A percentile compares a stretch with the other conserved stretches of the same genome.
These are phyloP conservation scores for Penicillium sp. DNA, from an alignment of 2,329 filamentous ascomycete species.

Conservation along the genomic window DNA sequence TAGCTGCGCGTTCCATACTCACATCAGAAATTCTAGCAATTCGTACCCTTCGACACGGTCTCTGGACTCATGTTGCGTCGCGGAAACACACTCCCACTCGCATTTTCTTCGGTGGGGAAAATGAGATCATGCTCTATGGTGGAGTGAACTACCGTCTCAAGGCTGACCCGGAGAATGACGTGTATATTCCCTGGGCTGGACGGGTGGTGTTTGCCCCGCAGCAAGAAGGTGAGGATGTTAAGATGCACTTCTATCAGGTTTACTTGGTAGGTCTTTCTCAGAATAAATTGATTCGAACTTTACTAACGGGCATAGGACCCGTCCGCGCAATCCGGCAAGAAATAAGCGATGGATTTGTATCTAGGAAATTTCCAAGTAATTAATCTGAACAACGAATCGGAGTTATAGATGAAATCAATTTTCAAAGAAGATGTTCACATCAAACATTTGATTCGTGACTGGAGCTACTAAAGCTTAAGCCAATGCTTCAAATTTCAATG, in stretches of 20 bases:
- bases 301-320: slow-evolving; percentile 29
- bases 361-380: not conserved
- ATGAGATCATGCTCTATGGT: slow-evolving; percentile 41
- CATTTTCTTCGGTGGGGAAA: slow-evolving; percentile 33
- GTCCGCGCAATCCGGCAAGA: slow-evolving; percentile 35
- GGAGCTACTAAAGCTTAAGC: not conserved
- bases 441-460: not conserved
- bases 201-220: slow-evolving; percentile 34
- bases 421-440: not conserved
- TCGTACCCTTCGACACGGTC: slow-evolving; percentile 31
- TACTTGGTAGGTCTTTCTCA: slow-evolving; percentile 34
- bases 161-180: slow-evolving; percentile 29
- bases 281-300: not conserved
- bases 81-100: slow-evolving; percentile 32
- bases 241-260: slow-evolving; percentile 43
- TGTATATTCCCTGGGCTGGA: slow-evolving; percentile 40
- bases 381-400: not conserved
- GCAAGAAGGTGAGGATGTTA: slow-evolving; percentile 23
- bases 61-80: slow-evolving; percentile 38
- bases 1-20: not conserved
- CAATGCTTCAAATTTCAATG: not conserved
- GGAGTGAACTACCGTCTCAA: slow-evolving; percentile 37
- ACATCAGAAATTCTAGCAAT: slow-evolving; percentile 27
- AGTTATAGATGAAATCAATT: not conserved
- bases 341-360: slow-evolving; percentile 20